Evolutionary conservation across 1,284 basidiomycete species (phyloP).

Genomic region (Ustilago cynodontis): DNA sequence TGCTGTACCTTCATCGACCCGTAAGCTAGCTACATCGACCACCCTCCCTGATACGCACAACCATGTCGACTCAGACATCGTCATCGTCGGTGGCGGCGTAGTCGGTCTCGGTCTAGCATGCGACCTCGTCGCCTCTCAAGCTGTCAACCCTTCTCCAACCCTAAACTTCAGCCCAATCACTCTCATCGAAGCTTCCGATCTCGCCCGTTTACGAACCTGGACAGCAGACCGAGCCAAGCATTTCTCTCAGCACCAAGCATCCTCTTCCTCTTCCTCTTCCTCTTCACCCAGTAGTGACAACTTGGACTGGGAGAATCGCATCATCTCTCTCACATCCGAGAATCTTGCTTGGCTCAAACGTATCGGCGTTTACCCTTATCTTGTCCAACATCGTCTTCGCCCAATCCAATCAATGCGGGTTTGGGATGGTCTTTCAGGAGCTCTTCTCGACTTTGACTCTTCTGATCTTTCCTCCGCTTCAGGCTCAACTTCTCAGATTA

Average conservation of each 20-base stretch:
- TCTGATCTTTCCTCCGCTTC: constrained; percentile 19
- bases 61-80: constrained; percentile 52
- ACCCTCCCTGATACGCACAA: neutral
- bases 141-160: constrained; percentile 13
- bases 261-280: constrained; percentile 12
- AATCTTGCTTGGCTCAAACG: constrained; percentile 64
- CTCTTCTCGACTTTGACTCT: constrained; percentile 63
- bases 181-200: constrained; percentile 61
- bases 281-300: constrained; percentile 28
- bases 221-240: constrained; percentile 25
- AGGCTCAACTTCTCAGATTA: constrained; percentile 41
- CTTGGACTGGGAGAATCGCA: constrained; percentile 66
- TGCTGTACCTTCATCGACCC: neutral
- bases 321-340: constrained; percentile 64
- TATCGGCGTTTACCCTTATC: constrained; percentile 59
- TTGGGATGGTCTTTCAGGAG: constrained; percentile 67
- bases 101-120: constrained; percentile 64
- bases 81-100: constrained; percentile 67
- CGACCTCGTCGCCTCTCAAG: constrained; percentile 37
- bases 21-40: constrained; percentile 19
- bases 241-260: constrained; percentile 6
- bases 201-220: constrained; percentile 53
- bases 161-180: constrained; percentile 32
- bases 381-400: constrained; percentile 53
- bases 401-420: constrained; percentile 64